Conservation (phyloP, 148 eudicot genomes). For the Dysphania ambrosioides region DNA sequence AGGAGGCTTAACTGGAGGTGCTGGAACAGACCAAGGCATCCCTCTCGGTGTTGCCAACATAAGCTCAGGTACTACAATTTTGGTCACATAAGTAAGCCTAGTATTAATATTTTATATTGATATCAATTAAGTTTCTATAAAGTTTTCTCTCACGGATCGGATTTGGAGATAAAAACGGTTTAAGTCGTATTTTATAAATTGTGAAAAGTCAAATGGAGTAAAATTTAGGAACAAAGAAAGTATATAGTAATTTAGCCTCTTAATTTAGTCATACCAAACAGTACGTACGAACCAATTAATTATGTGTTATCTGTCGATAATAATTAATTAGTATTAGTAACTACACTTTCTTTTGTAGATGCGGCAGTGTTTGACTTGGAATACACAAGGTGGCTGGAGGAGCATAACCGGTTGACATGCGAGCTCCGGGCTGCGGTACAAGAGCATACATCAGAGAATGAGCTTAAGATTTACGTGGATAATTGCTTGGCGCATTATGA, state of each 20-base stretch:
- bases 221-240: too few species aligned
- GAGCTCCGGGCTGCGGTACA: slow-evolving; percentile 84
- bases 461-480: slow-evolving; percentile 68
- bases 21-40: slow-evolving; percentile 60
- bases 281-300: slow-evolving; percentile 8
- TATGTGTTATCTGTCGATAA: neutral
- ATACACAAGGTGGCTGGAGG: slow-evolving; percentile 88
- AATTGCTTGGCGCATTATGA: slow-evolving; percentile 75
- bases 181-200: too few species aligned
- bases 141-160: too few species aligned
- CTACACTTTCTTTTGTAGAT: slow-evolving; percentile 27
- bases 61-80: slow-evolving; percentile 47
- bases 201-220: too few species aligned
- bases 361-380: slow-evolving; percentile 84
- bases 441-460: slow-evolving; percentile 80
- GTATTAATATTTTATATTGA: neutral
- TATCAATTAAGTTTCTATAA: too few species aligned
- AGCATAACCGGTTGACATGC: slow-evolving; percentile 73
- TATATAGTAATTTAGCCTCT: neutral
- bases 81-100: slow-evolving; percentile 13
- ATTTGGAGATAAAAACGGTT: too few species aligned
- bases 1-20: slow-evolving; percentile 41
- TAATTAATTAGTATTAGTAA: neutral
- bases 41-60: slow-evolving; percentile 56
- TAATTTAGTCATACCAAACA: slow-evolving; percentile 6